A percentile compares a stretch with the other conserved stretches of the same genome.
These are phyloP conservation scores for Pelargonium exstipulatum DNA, from an alignment of 441 rosid species.

Conservation along the genomic window DNA sequence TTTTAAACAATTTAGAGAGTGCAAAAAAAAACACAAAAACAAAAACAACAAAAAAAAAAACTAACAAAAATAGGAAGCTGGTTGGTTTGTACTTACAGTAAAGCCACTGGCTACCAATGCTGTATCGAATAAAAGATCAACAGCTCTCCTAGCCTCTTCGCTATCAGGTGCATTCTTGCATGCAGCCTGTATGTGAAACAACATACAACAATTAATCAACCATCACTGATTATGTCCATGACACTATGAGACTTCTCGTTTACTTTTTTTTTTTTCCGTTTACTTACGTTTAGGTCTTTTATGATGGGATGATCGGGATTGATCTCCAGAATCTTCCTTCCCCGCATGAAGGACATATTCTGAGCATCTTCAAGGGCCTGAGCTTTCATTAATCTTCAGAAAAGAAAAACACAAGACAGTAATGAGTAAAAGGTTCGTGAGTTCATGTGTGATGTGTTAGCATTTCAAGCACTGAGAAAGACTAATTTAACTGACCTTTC, in stretches of 20 bases:
- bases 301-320: slow-evolving; percentile 90
- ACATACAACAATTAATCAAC: background rate
- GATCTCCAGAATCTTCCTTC: slow-evolving; percentile 87
- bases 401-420: background rate
- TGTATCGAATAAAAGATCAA: slow-evolving; percentile 85
- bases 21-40: no score
- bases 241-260: no score
- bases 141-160: slow-evolving; percentile 76
- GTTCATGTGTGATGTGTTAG: background rate
- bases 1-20: no score
- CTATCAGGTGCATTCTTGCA: slow-evolving; percentile 84
- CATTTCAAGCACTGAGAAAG: no score
- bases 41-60: no score
- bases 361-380: slow-evolving; percentile 95
- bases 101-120: slow-evolving; percentile 95
- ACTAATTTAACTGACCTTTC: slow-evolving; percentile 49
- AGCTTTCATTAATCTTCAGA: slow-evolving; percentile 57
- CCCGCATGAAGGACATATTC: slow-evolving; percentile 92
- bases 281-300: slow-evolving; percentile 78
- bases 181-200: slow-evolving; percentile 58
- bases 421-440: background rate
- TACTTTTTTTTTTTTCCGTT: no score
- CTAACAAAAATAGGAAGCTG: background rate
- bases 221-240: no score
- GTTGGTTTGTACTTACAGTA: slow-evolving; percentile 42